These are phyloP conservation scores for Coemansia sp. DNA, from an alignment of 192 early-diverging fungal genomes.

Conservation along the genomic window DNA sequence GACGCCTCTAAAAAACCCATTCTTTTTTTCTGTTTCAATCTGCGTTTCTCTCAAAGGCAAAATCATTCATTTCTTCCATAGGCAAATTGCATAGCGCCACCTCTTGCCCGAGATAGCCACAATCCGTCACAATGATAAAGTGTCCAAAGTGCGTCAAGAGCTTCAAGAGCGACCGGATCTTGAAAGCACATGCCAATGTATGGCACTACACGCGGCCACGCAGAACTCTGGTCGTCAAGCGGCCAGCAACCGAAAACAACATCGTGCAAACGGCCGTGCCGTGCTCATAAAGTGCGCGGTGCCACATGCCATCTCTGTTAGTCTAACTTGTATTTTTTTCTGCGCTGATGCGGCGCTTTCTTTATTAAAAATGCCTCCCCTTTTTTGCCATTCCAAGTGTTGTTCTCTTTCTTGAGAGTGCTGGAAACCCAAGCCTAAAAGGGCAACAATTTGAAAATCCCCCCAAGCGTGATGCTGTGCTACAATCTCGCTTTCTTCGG, in stretches of 20 bases:
- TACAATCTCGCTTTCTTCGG: too few relatives aligned
- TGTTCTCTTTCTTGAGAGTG: too few relatives aligned
- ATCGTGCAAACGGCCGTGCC: slow-evolving; percentile 1
- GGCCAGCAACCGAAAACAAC: background rate
- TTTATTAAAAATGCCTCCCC: too few relatives aligned
- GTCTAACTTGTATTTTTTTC: background rate
- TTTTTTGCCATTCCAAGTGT: too few relatives aligned
- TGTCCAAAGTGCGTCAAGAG: slow-evolving; percentile 46
- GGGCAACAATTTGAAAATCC: too few relatives aligned
- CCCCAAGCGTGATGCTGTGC: too few relatives aligned
- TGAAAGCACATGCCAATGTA: slow-evolving; percentile 40
- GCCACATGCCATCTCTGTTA: background rate
- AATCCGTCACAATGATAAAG: slow-evolving; percentile 19
- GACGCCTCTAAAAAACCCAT: background rate
- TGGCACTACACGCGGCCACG: slow-evolving; percentile 44
- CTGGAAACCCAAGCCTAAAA: too few relatives aligned
- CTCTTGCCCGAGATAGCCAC: background rate
- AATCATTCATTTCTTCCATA: slow-evolving; percentile 4
- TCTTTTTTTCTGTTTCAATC: background rate
- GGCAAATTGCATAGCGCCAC: slow-evolving; percentile 5
- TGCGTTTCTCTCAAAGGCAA: background rate
- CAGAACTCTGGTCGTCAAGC: slow-evolving; percentile 4
- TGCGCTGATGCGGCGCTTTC: too few relatives aligned
- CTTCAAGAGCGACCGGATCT: slow-evolving; percentile 21
- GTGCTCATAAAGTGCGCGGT: background rate